Evolutionary conservation across 306 rosid species (phyloP), one percentile per base, ranked within the genome.

Genomic region (Cucurbita pepo): DNA sequence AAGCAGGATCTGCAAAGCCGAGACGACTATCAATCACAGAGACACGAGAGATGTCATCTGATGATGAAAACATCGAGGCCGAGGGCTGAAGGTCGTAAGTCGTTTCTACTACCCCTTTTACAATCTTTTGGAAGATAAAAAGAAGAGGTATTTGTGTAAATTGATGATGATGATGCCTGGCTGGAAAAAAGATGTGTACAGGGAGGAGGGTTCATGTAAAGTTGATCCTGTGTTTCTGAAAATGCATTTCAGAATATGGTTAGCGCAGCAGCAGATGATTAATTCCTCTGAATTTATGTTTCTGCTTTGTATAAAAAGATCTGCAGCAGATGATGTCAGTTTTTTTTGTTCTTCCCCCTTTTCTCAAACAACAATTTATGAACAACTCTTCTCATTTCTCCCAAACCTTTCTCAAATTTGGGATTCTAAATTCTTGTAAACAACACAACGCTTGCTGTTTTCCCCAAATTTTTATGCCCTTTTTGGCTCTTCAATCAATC

Each of bases 11-110:
- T 37, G 60, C 80, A 53, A 90, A 83, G 73, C 87, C 96, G 55
- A 77, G 90, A 82, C 82, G 96, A 84, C 87, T 92, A 78, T 87
- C 96, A 16, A 67, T 90, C 67, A 84, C 97, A 6, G 98, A 93
- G 83, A 81, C 86, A 52, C 85, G 96, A 81, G 97, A 87, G 77
- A 79, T 86, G 70, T 82, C 90, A 79, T 85, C 97, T 51, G 87
- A 84, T 69, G 96, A 90, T 54, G 91, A 88, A 80, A 62, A 81
- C 78, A 87, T 84, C 69, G 89, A 93, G 81, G 85, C 84, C 40
- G 94, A 88, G 82, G 91, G 82, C 79, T 90, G 88, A 89, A 78
- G 7, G 75, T 81, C 75, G 58, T 51, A 83, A 85, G 84, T 78
- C 78, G 74, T 77, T 78, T 79, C 37, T 40, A 82, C 77, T 40